A percentile compares a stretch with the other conserved stretches of the same genome.
phyloP scores from a whole-genome alignment of 768 basidiomycete genomes.

The Cystofilobasidium bisporidii region DNA sequence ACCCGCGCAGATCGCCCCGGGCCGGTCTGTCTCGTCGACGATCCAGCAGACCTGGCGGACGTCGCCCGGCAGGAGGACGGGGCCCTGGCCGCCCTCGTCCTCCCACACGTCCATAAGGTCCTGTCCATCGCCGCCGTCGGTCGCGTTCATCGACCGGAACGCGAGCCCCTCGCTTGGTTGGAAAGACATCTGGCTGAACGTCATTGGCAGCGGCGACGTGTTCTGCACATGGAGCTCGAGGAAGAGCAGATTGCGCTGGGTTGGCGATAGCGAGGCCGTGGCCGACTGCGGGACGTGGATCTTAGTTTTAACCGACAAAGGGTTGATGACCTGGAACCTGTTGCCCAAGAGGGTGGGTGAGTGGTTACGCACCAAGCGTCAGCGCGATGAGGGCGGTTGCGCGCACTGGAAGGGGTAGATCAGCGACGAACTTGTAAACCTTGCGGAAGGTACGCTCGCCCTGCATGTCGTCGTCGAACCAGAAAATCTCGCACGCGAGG shows the following conservation, averaged over 20 bases:
- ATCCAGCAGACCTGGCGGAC: slow-evolving; percentile 81
- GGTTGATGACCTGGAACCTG: slow-evolving; percentile 68
- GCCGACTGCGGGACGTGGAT: slow-evolving; percentile 69
- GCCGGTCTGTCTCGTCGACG: slow-evolving; percentile 40
- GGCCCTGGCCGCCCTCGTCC: slow-evolving; percentile 55
- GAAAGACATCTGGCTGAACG: slow-evolving; percentile 70
- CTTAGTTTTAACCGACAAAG: slow-evolving; percentile 88
- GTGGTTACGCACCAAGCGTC: not conserved
- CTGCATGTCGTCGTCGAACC: slow-evolving; percentile 51
- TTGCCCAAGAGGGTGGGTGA: not conserved
- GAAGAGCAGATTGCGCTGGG: slow-evolving; percentile 71
- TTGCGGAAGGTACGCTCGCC: slow-evolving; percentile 63
- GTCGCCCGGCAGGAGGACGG: slow-evolving; percentile 73
- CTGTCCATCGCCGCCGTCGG: slow-evolving; percentile 33
- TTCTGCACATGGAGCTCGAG: slow-evolving; percentile 92
- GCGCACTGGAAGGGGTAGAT: not conserved
- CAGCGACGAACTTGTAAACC: slow-evolving; percentile 70
- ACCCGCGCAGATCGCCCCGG: slow-evolving; percentile 11
- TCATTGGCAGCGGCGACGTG: slow-evolving; percentile 62
- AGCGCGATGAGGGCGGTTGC: not conserved
- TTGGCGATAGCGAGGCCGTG: slow-evolving; percentile 54
- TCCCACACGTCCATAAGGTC: not conserved
- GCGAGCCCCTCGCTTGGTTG: slow-evolving; percentile 58
- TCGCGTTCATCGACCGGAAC: slow-evolving; percentile 25
- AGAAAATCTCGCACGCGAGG: slow-evolving; percentile 71